Evolutionary conservation across 306 rosid species (phyloP).

Genomic region (Potentilla sterilis): DNA sequence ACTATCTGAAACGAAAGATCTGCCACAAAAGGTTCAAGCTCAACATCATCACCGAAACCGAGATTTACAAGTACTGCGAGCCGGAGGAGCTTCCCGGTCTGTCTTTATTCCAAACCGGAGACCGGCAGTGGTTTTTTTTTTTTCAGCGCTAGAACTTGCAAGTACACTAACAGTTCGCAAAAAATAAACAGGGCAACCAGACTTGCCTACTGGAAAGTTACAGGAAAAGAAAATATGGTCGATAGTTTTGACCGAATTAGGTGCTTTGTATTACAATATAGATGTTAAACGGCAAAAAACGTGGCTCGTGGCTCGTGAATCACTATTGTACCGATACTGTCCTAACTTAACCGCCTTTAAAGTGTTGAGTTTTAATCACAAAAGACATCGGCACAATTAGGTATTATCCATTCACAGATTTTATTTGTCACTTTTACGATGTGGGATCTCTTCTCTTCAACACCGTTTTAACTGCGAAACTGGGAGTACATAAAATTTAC

Average conservation of each 20-base stretch:
- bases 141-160: constrained; percentile 78
- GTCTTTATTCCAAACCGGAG: constrained; percentile 70
- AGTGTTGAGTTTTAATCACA: too few relatives aligned
- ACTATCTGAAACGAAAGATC: constrained; percentile 78
- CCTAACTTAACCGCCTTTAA: too few relatives aligned
- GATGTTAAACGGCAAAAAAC: too few relatives aligned
- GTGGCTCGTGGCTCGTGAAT: too few relatives aligned
- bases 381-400: too few relatives aligned
- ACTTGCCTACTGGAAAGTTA: constrained; percentile 86
- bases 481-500: constrained; percentile 22
- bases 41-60: constrained; percentile 60
- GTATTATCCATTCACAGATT: too few relatives aligned
- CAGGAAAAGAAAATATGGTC: constrained; percentile 75
- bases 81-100: constrained; percentile 93
- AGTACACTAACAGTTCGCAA: constrained; percentile 65
- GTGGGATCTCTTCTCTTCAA: too few relatives aligned
- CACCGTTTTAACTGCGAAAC: too few relatives aligned
- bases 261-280: not conserved
- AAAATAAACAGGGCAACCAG: constrained; percentile 78
- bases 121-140: constrained; percentile 90
- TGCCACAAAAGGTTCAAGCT: constrained; percentile 58
- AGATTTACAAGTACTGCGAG: constrained; percentile 85
- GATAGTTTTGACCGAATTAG: constrained; percentile 30
- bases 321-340: too few relatives aligned
- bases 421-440: too few relatives aligned